Conservation (phyloP, 2,329 filamentous ascomycete genomes). For the Hymenoscyphus occultus region DNA sequence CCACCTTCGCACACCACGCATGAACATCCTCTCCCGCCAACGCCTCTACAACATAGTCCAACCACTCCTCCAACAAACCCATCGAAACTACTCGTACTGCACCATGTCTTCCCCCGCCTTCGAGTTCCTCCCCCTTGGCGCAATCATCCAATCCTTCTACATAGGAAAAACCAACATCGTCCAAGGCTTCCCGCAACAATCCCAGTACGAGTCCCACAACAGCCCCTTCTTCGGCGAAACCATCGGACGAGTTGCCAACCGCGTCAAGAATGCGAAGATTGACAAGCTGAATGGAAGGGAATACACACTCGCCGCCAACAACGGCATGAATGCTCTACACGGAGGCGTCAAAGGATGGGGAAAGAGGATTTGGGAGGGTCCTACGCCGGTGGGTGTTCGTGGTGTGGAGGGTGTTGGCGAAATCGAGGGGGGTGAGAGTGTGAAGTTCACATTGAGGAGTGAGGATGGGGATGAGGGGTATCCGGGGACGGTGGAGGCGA, state of each 20-base stretch:
- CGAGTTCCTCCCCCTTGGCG: conserved; percentile 70
- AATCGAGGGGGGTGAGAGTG: conserved; percentile 59
- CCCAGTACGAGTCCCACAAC: conserved; percentile 74
- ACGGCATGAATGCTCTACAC: conserved; percentile 73
- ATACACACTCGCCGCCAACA: conserved; percentile 71
- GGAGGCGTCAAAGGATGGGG: conserved; percentile 76
- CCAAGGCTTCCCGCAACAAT: conserved; percentile 73
- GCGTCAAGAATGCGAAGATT: conserved; percentile 70
- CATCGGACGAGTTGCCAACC: conserved; percentile 82
- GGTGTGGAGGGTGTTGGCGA: conserved; percentile 54
- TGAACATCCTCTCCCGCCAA: background rate
- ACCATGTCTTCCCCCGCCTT: conserved; percentile 41
- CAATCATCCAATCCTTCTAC: conserved; percentile 76
- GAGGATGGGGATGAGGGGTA: conserved; percentile 85
- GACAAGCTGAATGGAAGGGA: conserved; percentile 66
- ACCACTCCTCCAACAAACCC: background rate
- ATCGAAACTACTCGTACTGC: background rate
- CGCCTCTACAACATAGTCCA: background rate
- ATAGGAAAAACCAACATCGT: conserved; percentile 83
- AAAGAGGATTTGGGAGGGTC: conserved; percentile 73
- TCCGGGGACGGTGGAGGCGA: conserved; percentile 77
- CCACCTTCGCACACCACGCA: background rate
- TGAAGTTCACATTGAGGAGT: conserved; percentile 65
- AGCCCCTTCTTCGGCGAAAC: conserved; percentile 85
- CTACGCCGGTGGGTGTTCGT: conserved; percentile 54